Base-by-base conservation (phyloP, 2,329 filamentous ascomycete genomes). In the Botryotinia narcissicola region DNA sequence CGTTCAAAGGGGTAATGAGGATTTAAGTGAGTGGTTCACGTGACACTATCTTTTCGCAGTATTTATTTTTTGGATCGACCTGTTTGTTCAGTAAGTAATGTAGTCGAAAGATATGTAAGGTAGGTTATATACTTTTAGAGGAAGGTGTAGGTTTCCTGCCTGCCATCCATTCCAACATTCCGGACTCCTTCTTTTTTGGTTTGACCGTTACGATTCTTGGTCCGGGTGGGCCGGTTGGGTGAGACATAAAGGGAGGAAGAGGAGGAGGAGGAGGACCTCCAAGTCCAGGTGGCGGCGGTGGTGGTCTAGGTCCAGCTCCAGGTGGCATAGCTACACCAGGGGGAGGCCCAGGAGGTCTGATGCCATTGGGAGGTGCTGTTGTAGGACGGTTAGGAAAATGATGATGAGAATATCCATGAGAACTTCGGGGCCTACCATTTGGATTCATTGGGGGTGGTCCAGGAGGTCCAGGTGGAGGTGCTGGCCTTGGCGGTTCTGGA, bases 401-500 rank as follows among this genome's bases (percentile, higher is more conserved):
- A 61, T 73, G 73, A 48, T 75, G 76, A 29, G 71, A 69, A 62
- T 70, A 69, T 70, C 72, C 69, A 67, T 75, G 74, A 4, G 74
- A 69, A 74, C 59, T 73, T 73, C 72, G 66, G 44, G 72, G 72
- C 69, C 72, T 69, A 51, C 40, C 40, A 71, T 72, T 72, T 46
- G 57, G 64, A 71, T 70, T 44, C 63, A 73, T 69, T 57, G 29
- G 62, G 44, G 67, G 59, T 61, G 61, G 71, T 18, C 44, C 60
- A 70, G 72, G 69, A 69, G 68, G 72, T n/a, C 57, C 42, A 70
- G 73, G 69, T n/a, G 74, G 75, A 61, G 75, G 76, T 25, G 69
- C 74, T 22, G 74, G 73, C 51, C 72, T 76, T 40, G 73, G 70
- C 12, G 80, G 79, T 72, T 89, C 87, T 20, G 87, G 86, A 77